Percentiles rank a stretch among this genome's conserved stretches.
Conservation (phyloP, 257 asterid species). For the Solanum infundibuliforme region DNA sequence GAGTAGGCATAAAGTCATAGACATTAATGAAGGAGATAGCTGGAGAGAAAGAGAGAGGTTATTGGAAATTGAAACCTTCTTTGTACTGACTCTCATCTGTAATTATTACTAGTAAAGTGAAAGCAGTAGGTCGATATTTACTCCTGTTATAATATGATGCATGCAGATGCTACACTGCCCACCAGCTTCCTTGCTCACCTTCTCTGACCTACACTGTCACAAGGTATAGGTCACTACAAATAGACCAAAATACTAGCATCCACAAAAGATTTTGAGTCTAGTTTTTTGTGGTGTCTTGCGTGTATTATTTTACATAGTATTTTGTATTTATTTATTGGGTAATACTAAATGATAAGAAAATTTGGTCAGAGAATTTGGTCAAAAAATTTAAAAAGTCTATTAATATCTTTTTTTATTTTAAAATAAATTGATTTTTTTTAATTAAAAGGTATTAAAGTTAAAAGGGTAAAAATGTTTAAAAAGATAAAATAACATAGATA, state of each 20-base stretch:
- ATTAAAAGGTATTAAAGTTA: too few relatives aligned
- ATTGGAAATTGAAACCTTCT: conserved; percentile 5
- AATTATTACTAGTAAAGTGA: not conserved
- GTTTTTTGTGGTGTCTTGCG: too few relatives aligned
- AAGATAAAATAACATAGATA: too few relatives aligned
- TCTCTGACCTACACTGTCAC: not conserved
- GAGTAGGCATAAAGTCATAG: not conserved
- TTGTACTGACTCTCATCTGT: not conserved
- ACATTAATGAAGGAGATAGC: not conserved
- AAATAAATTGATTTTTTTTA: too few relatives aligned
- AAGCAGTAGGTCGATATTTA: not conserved
- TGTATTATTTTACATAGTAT: too few relatives aligned
- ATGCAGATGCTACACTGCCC: not conserved
- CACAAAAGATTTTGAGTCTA: too few relatives aligned
- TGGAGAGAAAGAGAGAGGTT: not conserved
- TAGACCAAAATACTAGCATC: not conserved
- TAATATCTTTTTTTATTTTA: too few relatives aligned
- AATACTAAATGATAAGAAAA: too few relatives aligned
- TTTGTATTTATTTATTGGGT: too few relatives aligned
- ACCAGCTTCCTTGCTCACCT: not conserved
- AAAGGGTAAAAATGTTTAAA: too few relatives aligned
- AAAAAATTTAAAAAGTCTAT: too few relatives aligned
- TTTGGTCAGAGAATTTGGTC: too few relatives aligned
- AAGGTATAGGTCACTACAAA: not conserved
- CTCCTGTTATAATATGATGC: not conserved